Evolutionary conservation across 2,329 filamentous ascomycete species (phyloP).

Genomic region (Camptophora hylomeconis): DNA sequence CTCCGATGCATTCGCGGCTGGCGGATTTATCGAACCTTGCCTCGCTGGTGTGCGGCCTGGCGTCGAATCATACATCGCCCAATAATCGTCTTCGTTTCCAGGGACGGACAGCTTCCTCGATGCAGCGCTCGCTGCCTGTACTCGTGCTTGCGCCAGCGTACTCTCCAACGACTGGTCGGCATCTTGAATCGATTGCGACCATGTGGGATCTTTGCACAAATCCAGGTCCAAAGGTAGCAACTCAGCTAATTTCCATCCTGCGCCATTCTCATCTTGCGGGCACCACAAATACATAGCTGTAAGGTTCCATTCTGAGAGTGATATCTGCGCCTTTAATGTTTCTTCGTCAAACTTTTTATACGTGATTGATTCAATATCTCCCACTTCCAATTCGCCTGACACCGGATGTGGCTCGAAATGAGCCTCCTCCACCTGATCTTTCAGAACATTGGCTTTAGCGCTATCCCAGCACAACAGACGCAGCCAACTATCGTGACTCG

Average conservation of each 20-base stretch:
- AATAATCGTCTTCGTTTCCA: conserved; percentile 47
- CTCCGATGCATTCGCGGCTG: conserved; percentile 32
- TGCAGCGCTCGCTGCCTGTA: conserved; percentile 13
- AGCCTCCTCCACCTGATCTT: conserved; percentile 39
- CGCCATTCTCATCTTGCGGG: conserved; percentile 40
- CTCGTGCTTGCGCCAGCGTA: conserved; percentile 19
- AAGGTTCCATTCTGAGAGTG: conserved; percentile 42
- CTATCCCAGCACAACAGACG: conserved; percentile 47
- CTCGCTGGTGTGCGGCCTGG: conserved; percentile 37
- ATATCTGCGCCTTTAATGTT: conserved; percentile 43
- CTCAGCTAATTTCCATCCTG: conserved; percentile 47
- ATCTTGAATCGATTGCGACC: conserved; percentile 41
- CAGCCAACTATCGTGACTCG: conserved; percentile 42
- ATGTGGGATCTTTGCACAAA: conserved; percentile 36
- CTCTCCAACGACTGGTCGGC: conserved; percentile 36
- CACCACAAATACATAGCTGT: conserved; percentile 49
- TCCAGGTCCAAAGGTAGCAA: conserved; percentile 37
- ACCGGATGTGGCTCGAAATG: conserved; percentile 50
- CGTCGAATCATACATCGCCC: conserved; percentile 49
- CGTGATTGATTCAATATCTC: conserved; percentile 40
- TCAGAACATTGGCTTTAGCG: conserved; percentile 38
- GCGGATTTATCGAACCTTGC: conserved; percentile 23
- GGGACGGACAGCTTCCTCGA: conserved; percentile 12
- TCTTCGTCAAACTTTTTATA: conserved; percentile 50
- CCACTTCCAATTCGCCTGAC: conserved; percentile 51